Evolutionary conservation across 2,329 filamentous ascomycete genomes (phyloP), one percentile per base, ranked within the genome.

Genomic region (Microcyclospora tardicrescens): DNA sequence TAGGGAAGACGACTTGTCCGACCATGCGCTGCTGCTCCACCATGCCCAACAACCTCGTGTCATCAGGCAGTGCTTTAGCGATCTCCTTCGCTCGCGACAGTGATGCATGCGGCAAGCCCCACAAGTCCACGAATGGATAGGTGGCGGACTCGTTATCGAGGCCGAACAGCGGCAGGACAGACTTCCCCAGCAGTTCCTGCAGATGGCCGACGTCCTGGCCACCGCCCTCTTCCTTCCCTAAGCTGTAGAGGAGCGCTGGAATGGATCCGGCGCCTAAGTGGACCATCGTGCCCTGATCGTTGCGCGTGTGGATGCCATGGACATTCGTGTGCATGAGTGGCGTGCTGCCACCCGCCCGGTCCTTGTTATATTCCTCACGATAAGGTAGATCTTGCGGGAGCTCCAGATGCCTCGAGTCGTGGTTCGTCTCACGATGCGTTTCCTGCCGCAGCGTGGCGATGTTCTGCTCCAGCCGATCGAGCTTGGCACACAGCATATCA

Each of bases 121-220:
- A 79, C 2, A 79, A 58, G 50, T 78, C 75, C 19, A 79, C 72
- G 48, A 79, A 79, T 6, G 75, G 75, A 50, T 79, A 79, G 8
- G 74, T 78, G 3, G 73, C 73, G 29, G 69, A 73, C 49, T 78
- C 74, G 47, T 79, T 78, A 50, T 78, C 75, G 28, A 79, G 62
- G 2, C 75, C 75, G 40, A 79, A 66, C 39, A 78, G 71, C 0
- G 75, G 74, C 15, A 79, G 57, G 46, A 79, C 74, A 34, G 71
- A 74, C 47, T 73, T 74, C 46, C 75, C 72, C 33, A 77, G 57
- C 10, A 77, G 57, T 35, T 75, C 69, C 45, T 74, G 68, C 10
- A 74, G 64, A 28, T 72, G 67, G 16, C 71, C 61, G 33, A 67
- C 62, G 10, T 44, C 43, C 4, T 50, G 43, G 10, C 14, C 10